Conservation (phyloP, 352 stramenopile genomes). For the Pythium chondricola region DNA sequence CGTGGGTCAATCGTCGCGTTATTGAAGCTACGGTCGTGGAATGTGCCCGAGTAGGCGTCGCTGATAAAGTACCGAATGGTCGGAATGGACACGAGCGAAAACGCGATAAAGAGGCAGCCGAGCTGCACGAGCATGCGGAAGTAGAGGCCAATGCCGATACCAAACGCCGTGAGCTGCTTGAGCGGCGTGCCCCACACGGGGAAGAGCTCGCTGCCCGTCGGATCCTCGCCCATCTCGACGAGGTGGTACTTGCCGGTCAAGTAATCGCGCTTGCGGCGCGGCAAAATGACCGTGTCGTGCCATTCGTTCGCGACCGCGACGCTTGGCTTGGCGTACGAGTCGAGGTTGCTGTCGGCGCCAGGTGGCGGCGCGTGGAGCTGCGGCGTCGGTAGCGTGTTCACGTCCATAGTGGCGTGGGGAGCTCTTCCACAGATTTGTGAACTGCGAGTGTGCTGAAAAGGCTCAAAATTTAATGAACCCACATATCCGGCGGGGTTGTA, state of each 20-base stretch:
- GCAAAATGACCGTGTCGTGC: conserved; percentile 50
- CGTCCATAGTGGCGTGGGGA: conserved; percentile 3
- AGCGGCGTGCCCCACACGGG: conserved; percentile 53
- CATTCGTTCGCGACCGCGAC: conserved; percentile 40
- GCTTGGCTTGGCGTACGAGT: conserved; percentile 34
- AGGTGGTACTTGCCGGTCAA: conserved; percentile 41
- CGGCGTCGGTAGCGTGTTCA: conserved; percentile 11
- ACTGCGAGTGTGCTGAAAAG: background rate
- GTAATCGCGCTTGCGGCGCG: conserved; percentile 31
- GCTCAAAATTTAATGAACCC: background rate
- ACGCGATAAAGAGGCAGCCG: conserved; percentile 38
- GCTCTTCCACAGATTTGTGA: background rate
- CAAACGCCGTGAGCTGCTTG: conserved; percentile 57
- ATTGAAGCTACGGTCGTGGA: conserved; percentile 24
- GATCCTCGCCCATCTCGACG: conserved; percentile 66
- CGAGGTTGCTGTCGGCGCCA: conserved; percentile 10
- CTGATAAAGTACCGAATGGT: conserved; percentile 65
- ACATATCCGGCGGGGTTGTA: too few species aligned
- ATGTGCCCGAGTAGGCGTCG: conserved; percentile 44
- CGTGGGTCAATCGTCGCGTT: conserved; percentile 36
- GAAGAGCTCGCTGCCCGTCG: conserved; percentile 44
- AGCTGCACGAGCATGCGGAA: conserved; percentile 70
- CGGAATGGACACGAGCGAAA: conserved; percentile 49
- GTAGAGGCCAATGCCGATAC: conserved; percentile 73
- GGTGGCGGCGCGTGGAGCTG: background rate